These are phyloP conservation scores for Zalaria sp. DNA, from an alignment of 2,329 filamentous ascomycete species.

Conservation along the genomic window DNA sequence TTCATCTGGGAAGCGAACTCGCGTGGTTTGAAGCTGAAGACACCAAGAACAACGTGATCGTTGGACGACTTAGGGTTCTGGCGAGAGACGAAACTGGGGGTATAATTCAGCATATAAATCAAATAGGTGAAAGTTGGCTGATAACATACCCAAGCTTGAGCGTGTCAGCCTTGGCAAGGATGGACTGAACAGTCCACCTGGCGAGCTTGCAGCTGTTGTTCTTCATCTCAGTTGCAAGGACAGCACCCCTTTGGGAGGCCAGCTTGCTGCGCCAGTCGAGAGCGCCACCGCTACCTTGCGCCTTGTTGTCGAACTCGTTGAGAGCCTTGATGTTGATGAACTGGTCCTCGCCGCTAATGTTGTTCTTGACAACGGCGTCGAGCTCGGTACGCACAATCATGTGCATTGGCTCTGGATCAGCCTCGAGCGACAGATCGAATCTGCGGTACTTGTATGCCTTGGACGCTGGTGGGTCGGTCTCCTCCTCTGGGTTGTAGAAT, in stretches of 20 bases:
- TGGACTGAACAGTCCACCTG: slow-evolving; percentile 92
- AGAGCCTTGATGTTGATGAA: slow-evolving; percentile 86
- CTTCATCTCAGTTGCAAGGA: slow-evolving; percentile 99
- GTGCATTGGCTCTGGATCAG: slow-evolving; percentile 84
- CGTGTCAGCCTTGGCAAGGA: slow-evolving; percentile 89
- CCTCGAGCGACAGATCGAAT: slow-evolving; percentile 86
- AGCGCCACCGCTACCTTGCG: slow-evolving; percentile 84
- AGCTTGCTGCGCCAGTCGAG: slow-evolving; percentile 96
- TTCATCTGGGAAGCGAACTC: slow-evolving; percentile 99
- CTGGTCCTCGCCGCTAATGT: slow-evolving; percentile 81
- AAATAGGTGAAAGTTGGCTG: neutral
- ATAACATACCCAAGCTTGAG: slow-evolving; percentile 86
- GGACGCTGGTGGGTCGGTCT: slow-evolving; percentile 84
- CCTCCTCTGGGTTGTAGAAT: slow-evolving; percentile 90
- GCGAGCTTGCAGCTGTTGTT: slow-evolving; percentile 99
- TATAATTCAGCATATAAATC: slow-evolving; percentile 8
- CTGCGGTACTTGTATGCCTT: slow-evolving; percentile 98
- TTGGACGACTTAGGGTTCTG: slow-evolving; percentile 84
- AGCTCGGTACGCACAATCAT: slow-evolving; percentile 89
- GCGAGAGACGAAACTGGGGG: slow-evolving; percentile 75
- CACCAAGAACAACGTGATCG: slow-evolving; percentile 88
- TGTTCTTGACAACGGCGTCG: slow-evolving; percentile 92
- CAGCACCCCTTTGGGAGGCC: slow-evolving; percentile 84
- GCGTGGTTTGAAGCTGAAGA: slow-evolving; percentile 92
- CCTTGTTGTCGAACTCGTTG: slow-evolving; percentile 98